These are phyloP conservation scores for Piromyces sp. DNA, from an alignment of 192 early-diverging fungal species.

Conservation along the genomic window DNA sequence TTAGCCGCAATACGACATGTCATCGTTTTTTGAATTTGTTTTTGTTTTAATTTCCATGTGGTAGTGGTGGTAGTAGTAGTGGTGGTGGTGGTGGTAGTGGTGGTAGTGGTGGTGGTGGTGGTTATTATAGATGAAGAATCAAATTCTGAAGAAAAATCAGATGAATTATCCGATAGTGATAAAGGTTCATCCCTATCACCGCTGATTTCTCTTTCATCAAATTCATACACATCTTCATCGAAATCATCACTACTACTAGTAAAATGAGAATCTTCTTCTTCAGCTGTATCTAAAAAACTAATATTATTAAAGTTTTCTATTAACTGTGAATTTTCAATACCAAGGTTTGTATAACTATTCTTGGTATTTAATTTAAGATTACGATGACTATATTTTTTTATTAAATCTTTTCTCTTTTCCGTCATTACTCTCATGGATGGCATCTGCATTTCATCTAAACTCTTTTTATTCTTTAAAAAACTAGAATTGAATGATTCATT, in stretches of 20 bases:
- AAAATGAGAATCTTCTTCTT: background rate
- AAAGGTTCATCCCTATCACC: background rate
- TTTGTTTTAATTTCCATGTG: background rate
- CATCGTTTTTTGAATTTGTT: background rate
- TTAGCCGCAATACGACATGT: background rate
- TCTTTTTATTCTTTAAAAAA: background rate
- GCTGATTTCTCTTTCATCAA: background rate
- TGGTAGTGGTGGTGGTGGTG: background rate
- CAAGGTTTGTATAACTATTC: background rate
- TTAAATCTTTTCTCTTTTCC: background rate
- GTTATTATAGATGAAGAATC: background rate
- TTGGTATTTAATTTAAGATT: background rate
- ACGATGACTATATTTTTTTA: background rate
- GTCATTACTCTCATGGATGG: background rate
- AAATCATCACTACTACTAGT: background rate
- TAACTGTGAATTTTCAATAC: background rate
- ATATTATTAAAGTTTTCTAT: background rate
- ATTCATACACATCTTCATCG: background rate
- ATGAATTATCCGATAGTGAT: background rate
- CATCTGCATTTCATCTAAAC: background rate
- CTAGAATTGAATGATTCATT: background rate
- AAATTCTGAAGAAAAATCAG: background rate
- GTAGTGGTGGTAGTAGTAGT: background rate
- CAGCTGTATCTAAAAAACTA: background rate
- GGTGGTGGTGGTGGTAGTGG: background rate